Evolutionary conservation across 148 eudicot genomes (phyloP).

Genomic region (Diospyros kaki): DNA sequence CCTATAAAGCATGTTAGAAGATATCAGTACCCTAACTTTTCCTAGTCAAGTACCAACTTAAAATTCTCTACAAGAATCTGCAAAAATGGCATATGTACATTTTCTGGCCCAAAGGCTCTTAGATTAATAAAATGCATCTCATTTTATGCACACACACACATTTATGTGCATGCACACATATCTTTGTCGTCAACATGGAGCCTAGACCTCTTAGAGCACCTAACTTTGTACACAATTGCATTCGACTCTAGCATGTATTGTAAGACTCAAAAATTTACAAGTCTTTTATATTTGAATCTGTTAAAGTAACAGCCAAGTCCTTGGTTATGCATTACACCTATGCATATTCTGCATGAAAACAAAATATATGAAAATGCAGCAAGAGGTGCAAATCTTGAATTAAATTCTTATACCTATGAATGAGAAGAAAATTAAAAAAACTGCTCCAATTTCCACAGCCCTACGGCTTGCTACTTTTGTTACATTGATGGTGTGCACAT

Average conservation of each 20-base stretch:
- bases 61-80: slow-evolving; percentile 4
- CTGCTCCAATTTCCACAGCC: slow-evolving; percentile 73
- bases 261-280: not conserved
- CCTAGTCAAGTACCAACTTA: not conserved
- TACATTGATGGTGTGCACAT: slow-evolving; percentile 67
- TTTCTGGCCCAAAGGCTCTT: not conserved
- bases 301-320: not conserved
- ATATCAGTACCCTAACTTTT: not conserved
- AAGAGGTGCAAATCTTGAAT: not conserved
- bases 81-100: not conserved
- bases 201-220: not conserved
- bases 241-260: not conserved
- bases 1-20: slow-evolving; percentile 33
- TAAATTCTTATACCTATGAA: slow-evolving; percentile 50
- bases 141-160: not conserved
- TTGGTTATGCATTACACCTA: not conserved
- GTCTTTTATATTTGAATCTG: not conserved
- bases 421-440: slow-evolving; percentile 65
- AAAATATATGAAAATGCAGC: not conserved
- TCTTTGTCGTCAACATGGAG: not conserved
- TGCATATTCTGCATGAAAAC: slow-evolving; percentile 6
- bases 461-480: slow-evolving; percentile 77
- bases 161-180: not conserved
- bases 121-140: not conserved
- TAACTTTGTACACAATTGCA: not conserved